phyloP scores from a whole-genome alignment of 306 rosid genomes.

The Alnus glutinosa region DNA sequence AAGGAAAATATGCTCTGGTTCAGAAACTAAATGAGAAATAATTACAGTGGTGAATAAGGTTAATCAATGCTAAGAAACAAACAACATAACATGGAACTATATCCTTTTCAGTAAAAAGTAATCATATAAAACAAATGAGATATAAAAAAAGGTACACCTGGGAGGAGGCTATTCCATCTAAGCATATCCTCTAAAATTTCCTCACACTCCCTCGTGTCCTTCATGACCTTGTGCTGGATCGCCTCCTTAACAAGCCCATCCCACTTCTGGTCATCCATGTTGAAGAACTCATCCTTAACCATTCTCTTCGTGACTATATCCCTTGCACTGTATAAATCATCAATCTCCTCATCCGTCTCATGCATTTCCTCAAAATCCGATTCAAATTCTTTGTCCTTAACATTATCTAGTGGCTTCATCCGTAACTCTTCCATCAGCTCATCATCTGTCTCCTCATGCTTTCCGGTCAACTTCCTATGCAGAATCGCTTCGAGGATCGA shows the following conservation, averaged over 20 bases:
- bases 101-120: neutral
- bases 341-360: conserved; percentile 79
- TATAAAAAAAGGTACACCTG: conserved; percentile 34
- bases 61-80: neutral
- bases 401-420: conserved; percentile 49
- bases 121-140: neutral
- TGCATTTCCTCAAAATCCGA: conserved; percentile 60
- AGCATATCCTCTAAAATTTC: conserved; percentile 61
- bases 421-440: conserved; percentile 58
- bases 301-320: conserved; percentile 57
- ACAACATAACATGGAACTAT: neutral
- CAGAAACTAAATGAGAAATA: conserved; percentile 5
- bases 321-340: conserved; percentile 66
- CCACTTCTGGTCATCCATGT: conserved; percentile 60
- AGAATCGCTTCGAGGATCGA: conserved; percentile 66
- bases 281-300: conserved; percentile 55
- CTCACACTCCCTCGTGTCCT: conserved; percentile 51
- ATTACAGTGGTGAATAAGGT: neutral
- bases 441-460: conserved; percentile 84
- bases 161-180: conserved; percentile 61
- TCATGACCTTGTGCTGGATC: conserved; percentile 44
- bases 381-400: conserved; percentile 56
- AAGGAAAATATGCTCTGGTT: neutral
- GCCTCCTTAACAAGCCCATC: conserved; percentile 46
- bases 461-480: conserved; percentile 56